A percentile compares a stretch with the other conserved stretches of the same genome.
Evolutionary conservation across 305 asterid genomes (phyloP).

Genomic region (Fraxinus sp.): DNA sequence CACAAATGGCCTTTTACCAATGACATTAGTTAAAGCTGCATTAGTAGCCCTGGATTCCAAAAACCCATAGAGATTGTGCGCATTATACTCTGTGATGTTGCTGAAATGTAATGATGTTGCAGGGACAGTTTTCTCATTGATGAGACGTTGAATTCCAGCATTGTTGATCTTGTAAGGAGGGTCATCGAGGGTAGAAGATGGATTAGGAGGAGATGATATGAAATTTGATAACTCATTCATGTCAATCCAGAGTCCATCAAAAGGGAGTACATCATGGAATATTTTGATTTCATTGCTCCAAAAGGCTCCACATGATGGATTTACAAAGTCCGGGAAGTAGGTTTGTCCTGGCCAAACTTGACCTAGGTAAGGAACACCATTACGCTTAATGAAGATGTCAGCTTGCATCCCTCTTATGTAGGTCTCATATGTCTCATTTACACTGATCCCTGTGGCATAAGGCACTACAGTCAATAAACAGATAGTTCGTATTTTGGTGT

Average conservation of each 20-base stretch:
- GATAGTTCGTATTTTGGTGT: neutral
- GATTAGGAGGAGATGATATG: conserved; percentile 41
- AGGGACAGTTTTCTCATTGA: conserved; percentile 49
- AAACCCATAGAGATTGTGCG: conserved; percentile 78
- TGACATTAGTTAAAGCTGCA: conserved; percentile 45
- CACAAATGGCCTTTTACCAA: conserved; percentile 76
- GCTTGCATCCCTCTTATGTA: conserved; percentile 67
- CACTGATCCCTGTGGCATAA: conserved; percentile 56
- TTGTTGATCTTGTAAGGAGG: conserved; percentile 76
- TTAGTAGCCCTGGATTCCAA: conserved; percentile 68
- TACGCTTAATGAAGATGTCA: conserved; percentile 66
- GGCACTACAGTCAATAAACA: neutral
- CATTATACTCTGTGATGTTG: conserved; percentile 57
- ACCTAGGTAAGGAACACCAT: conserved; percentile 68
- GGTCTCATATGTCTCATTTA: conserved; percentile 55
- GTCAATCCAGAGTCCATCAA: conserved; percentile 91
- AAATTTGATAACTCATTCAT: conserved; percentile 87
- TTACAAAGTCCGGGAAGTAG: conserved; percentile 75
- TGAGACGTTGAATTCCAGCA: conserved; percentile 33
- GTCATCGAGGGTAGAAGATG: conserved; percentile 47
- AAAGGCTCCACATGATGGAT: conserved; percentile 42
- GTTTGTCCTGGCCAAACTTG: conserved; percentile 85
- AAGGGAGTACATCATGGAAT: conserved; percentile 52
- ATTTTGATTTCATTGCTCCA: conserved; percentile 72
- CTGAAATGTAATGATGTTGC: conserved; percentile 64